phyloP scores from a whole-genome alignment of 495 filamentous ascomycete genomes.

The Tuber brumale region DNA sequence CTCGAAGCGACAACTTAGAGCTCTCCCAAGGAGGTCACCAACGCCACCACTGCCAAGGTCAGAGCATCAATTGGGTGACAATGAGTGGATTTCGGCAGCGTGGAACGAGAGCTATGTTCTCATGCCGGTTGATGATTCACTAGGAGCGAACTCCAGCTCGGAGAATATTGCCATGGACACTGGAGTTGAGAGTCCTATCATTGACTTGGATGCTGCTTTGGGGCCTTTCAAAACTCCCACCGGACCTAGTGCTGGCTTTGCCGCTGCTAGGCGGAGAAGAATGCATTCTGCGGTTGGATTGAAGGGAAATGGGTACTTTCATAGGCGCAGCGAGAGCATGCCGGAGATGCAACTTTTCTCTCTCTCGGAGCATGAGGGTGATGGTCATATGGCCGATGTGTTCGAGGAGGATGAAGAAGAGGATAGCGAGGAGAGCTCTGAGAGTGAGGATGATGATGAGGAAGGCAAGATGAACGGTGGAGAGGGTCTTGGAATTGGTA shows the following conservation, averaged over 20 bases:
- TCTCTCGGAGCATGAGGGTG: slow-evolving; percentile 58
- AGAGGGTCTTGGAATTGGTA: slow-evolving; percentile 50
- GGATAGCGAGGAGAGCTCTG: slow-evolving; percentile 46
- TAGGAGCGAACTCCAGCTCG: slow-evolving; percentile 24
- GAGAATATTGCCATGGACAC: slow-evolving; percentile 29
- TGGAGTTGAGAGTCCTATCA: slow-evolving; percentile 58
- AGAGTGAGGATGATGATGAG: slow-evolving; percentile 41
- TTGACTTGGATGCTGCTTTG: slow-evolving; percentile 93
- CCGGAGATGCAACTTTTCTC: slow-evolving; percentile 80
- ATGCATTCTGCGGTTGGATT: slow-evolving; percentile 82
- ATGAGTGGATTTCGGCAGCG: slow-evolving; percentile 40
- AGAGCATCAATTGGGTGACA: slow-evolving; percentile 34
- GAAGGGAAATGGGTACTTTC: slow-evolving; percentile 79
- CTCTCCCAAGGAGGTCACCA: slow-evolving; percentile 35
- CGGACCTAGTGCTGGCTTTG: slow-evolving; percentile 52
- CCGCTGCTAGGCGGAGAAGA: slow-evolving; percentile 59
- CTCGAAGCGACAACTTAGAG: slow-evolving; percentile 37
- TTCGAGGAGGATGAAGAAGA: slow-evolving; percentile 96
- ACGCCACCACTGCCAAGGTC: slow-evolving; percentile 33
- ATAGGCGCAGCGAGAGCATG: slow-evolving; percentile 85
- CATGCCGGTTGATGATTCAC: slow-evolving; percentile 40
- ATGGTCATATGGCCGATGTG: slow-evolving; percentile 69
- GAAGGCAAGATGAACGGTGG: slow-evolving; percentile 37
- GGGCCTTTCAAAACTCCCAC: slow-evolving; percentile 83
- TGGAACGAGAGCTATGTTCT: slow-evolving; percentile 43